phyloP scores from a whole-genome alignment of 2,329 filamentous ascomycete genomes.

The Tolypocladium pustulatum region DNA sequence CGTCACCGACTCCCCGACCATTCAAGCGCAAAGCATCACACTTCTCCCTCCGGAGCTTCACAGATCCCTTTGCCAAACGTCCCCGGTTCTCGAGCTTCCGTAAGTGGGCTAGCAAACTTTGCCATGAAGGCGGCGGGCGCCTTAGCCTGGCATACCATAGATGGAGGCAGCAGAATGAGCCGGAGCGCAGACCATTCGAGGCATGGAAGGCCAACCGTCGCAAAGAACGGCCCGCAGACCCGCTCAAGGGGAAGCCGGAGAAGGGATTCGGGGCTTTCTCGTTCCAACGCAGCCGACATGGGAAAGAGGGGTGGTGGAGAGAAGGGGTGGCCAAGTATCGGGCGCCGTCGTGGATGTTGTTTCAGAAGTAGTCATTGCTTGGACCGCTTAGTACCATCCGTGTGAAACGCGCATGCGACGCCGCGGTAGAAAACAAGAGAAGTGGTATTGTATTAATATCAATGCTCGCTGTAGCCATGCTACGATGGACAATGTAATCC shows the following conservation, averaged over 20 bases:
- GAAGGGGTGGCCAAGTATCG: slow-evolving; percentile 21
- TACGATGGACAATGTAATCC: neutral
- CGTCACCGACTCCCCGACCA: slow-evolving; percentile 2
- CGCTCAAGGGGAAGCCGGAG: slow-evolving; percentile 13
- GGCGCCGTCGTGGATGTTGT: slow-evolving; percentile 21
- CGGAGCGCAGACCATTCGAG: slow-evolving; percentile 15
- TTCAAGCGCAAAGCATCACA: slow-evolving; percentile 20
- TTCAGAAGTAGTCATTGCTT: slow-evolving; percentile 8
- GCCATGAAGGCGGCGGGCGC: slow-evolving; percentile 12
- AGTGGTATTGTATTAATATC: neutral
- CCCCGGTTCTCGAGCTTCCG: slow-evolving; percentile 15
- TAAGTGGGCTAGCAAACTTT: slow-evolving; percentile 17
- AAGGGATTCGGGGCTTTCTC: slow-evolving; percentile 13
- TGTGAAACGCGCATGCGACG: neutral
- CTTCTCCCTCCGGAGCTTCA: slow-evolving; percentile 18
- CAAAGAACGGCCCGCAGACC: slow-evolving; percentile 11
- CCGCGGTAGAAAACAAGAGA: no score
- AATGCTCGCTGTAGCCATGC: neutral
- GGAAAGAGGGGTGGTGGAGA: slow-evolving; percentile 23
- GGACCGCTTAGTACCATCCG: neutral
- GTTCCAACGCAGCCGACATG: slow-evolving; percentile 11
- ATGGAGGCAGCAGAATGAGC: slow-evolving; percentile 14
- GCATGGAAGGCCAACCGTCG: slow-evolving; percentile 18
- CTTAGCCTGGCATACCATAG: slow-evolving; percentile 14
- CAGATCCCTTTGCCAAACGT: slow-evolving; percentile 14